phyloP scores from a whole-genome alignment of 306 rosid genomes.

The Lathyrus aphaca region DNA sequence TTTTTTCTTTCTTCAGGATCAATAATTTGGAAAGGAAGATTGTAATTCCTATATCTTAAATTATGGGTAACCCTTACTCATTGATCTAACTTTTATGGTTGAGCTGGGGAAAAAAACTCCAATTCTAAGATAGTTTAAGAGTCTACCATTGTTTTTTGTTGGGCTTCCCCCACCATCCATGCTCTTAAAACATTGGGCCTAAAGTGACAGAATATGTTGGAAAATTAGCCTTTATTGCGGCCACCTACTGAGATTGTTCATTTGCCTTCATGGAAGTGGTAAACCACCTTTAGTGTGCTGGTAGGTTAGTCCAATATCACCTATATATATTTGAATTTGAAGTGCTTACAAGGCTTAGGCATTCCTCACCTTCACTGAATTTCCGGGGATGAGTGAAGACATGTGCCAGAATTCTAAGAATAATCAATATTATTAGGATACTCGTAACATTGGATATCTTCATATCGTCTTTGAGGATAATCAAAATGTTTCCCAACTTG shows the following conservation, averaged over 20 bases:
- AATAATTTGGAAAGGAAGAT: slow-evolving; percentile 16
- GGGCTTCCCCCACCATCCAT: too few species aligned
- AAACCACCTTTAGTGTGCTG: background rate
- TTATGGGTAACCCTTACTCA: background rate
- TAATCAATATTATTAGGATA: slow-evolving; percentile 10
- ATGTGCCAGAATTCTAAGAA: background rate
- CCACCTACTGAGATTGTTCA: background rate
- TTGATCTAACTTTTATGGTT: background rate
- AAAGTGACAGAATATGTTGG: background rate
- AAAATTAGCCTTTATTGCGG: background rate
- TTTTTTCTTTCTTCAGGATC: background rate
- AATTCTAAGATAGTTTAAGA: background rate
- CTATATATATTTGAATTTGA: too few species aligned
- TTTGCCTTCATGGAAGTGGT: background rate
- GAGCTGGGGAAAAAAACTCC: background rate
- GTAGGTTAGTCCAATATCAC: background rate
- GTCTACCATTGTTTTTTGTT: too few species aligned
- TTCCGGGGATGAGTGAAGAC: background rate
- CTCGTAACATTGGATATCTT: background rate
- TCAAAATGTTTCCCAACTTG: background rate
- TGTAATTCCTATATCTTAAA: background rate
- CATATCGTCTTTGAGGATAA: background rate
- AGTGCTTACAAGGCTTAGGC: background rate
- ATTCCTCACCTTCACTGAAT: background rate
- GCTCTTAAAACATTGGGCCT: background rate